Percentiles rank a stretch among this genome's conserved stretches.
phyloP scores from a whole-genome alignment of 768 basidiomycete genomes.

The Serpula lacrymans region DNA sequence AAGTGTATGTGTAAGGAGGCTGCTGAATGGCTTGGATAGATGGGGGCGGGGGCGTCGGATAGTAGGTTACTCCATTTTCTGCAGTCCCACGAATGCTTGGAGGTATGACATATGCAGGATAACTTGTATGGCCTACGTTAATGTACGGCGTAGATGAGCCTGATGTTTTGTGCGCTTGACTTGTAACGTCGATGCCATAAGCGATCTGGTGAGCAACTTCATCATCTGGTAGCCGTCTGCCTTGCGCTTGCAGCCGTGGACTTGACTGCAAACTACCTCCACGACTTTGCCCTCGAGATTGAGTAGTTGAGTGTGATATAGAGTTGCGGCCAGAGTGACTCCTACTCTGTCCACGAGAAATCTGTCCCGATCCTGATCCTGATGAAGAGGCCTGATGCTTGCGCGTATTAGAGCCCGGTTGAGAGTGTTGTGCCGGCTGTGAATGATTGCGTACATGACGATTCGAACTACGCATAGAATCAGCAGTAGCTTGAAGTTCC shows the following conservation, averaged over 20 bases:
- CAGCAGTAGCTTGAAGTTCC: conserved; percentile 53
- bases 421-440: conserved; percentile 13
- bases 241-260: conserved; percentile 38
- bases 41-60: conserved; percentile 16
- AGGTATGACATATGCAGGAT: background rate
- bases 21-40: conserved; percentile 20
- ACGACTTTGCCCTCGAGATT: conserved; percentile 44
- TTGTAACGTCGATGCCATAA: conserved; percentile 2
- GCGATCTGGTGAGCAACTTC: conserved; percentile 12
- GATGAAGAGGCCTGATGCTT: conserved; percentile 25
- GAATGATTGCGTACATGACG: conserved; percentile 2
- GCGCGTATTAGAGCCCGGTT: too few relatives aligned
- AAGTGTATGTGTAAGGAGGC: background rate
- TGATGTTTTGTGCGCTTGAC: conserved; percentile 1
- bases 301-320: conserved; percentile 34
- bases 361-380: conserved; percentile 26
- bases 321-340: conserved; percentile 26
- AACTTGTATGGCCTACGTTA: background rate
- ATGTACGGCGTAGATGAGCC: conserved; percentile 1
- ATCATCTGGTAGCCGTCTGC: conserved; percentile 41
- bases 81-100: background rate
- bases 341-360: conserved; percentile 37
- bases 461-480: conserved; percentile 23
- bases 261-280: conserved; percentile 49
- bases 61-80: conserved; percentile 10